Conservation (phyloP, 2,329 filamentous ascomycete genomes). For the Phialophora verrucosa region DNA sequence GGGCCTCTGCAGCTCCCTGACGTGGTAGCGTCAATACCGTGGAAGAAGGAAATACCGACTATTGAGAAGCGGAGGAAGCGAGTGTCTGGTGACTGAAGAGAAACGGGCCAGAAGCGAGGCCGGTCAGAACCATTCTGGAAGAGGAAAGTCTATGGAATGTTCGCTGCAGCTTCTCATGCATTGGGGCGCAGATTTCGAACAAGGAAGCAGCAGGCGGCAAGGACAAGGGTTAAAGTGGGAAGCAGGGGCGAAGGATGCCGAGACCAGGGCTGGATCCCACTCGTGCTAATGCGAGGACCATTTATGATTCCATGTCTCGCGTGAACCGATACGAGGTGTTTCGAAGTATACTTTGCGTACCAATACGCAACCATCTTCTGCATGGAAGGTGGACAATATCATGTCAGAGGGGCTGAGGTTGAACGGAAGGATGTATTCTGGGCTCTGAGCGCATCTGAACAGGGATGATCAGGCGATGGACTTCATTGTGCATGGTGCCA, state of each 20-base stretch:
- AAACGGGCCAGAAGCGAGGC: background rate
- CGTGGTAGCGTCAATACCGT: background rate
- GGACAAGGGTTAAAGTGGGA: constrained; percentile 7
- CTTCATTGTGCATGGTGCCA: background rate
- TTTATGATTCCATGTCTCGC: constrained; percentile 1
- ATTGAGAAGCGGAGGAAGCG: background rate
- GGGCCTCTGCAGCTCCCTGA: background rate
- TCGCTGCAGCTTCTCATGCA: constrained; percentile 16
- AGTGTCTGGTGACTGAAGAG: constrained; percentile 1
- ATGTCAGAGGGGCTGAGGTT: background rate
- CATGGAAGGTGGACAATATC: background rate
- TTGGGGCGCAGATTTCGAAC: background rate
- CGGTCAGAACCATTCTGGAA: background rate
- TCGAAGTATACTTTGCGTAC: background rate
- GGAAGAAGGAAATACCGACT: constrained; percentile 7
- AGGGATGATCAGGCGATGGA: background rate
- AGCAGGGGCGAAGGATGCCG: background rate
- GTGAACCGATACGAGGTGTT: background rate
- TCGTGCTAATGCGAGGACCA: background rate
- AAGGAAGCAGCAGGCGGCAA: constrained; percentile 5
- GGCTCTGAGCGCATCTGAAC: background rate
- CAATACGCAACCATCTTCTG: background rate
- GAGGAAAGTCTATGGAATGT: constrained; percentile 21
- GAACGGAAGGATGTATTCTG: background rate
- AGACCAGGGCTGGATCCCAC: background rate